Evolutionary conservation across 2,329 filamentous ascomycete genomes (phyloP).

Genomic region (Fusarium pseudoanthophilum): DNA sequence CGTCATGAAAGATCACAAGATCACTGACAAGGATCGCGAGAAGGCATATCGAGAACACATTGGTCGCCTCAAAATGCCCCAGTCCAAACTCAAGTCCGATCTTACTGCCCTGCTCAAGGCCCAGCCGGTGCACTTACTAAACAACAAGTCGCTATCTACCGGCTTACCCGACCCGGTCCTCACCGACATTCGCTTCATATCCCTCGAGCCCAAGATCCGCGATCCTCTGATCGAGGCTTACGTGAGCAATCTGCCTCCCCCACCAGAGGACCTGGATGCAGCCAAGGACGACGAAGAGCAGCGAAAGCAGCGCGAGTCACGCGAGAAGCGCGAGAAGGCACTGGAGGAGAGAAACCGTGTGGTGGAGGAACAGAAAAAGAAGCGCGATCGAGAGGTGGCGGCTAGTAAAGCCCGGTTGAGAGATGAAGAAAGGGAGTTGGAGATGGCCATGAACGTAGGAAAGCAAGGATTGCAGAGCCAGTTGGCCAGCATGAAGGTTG

Average conservation of each 20-base stretch:
- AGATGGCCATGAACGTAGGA: conserved; percentile 74
- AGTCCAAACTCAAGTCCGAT: conserved; percentile 74
- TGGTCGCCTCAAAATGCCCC: conserved; percentile 72
- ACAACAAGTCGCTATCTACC: conserved; percentile 66
- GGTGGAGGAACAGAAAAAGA: conserved; percentile 72
- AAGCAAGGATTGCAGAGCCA: conserved; percentile 74
- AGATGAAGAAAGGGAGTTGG: conserved; percentile 75
- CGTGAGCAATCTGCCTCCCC: conserved; percentile 70
- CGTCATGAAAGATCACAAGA: conserved; percentile 78
- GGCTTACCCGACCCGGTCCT: conserved; percentile 71
- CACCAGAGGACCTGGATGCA: conserved; percentile 57
- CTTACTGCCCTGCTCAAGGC: conserved; percentile 72
- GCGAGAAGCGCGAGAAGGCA: conserved; percentile 72
- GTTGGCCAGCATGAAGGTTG: conserved; percentile 52
- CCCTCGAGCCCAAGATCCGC: conserved; percentile 68
- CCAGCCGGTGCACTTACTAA: conserved; percentile 67
- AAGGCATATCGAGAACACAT: conserved; percentile 83
- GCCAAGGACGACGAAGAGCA: conserved; percentile 63
- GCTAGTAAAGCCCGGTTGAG: conserved; percentile 69
- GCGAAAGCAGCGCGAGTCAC: conserved; percentile 61
- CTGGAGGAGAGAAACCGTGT: conserved; percentile 71
- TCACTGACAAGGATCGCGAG: conserved; percentile 81
- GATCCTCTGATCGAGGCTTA: conserved; percentile 74
- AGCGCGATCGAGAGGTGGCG: conserved; percentile 67
- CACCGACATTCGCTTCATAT: conserved; percentile 76